These are phyloP conservation scores for Dactylonectria macrodidyma DNA, from an alignment of 2,329 filamentous ascomycete genomes.

Conservation along the genomic window DNA sequence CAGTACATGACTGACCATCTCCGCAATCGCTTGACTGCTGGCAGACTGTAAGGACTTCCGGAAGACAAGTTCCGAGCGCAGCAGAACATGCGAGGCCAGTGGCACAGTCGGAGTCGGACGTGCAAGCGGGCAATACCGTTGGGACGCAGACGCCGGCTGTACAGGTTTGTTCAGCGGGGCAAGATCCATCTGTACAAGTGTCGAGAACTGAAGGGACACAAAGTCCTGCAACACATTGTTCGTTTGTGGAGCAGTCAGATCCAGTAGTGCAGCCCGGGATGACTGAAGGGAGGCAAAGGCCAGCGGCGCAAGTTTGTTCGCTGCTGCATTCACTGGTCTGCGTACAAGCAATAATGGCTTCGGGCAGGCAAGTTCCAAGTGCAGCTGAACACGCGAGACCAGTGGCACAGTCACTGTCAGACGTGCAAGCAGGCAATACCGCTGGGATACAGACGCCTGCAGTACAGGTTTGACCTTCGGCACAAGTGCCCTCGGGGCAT, in stretches of 20 bases:
- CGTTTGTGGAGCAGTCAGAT: neutral
- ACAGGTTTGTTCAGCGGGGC: neutral
- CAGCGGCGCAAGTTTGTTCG: neutral
- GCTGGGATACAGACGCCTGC: neutral
- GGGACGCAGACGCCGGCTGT: slow-evolving; percentile 15
- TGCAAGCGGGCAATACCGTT: neutral
- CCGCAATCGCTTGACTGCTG: neutral
- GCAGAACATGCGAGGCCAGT: neutral
- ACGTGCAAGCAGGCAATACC: neutral
- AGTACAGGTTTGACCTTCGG: neutral
- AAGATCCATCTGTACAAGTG: neutral
- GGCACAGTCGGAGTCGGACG: neutral
- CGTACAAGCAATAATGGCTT: neutral
- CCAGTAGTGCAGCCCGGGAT: neutral
- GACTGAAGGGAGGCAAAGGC: slow-evolving; percentile 4
- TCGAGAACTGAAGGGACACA: slow-evolving; percentile 7
- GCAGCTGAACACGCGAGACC: neutral
- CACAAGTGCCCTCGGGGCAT: neutral
- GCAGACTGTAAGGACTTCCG: neutral
- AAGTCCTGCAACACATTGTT: slow-evolving; percentile 7
- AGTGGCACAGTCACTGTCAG: neutral
- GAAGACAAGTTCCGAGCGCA: slow-evolving; percentile 13
- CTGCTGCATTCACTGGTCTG: neutral
- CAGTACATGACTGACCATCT: neutral
- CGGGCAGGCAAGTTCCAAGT: slow-evolving; percentile 13